A percentile compares a stretch with the other conserved stretches of the same genome.
These are phyloP conservation scores for Hymenotorrendiella dingleyae DNA, from an alignment of 2,329 filamentous ascomycete genomes.

Conservation along the genomic window DNA sequence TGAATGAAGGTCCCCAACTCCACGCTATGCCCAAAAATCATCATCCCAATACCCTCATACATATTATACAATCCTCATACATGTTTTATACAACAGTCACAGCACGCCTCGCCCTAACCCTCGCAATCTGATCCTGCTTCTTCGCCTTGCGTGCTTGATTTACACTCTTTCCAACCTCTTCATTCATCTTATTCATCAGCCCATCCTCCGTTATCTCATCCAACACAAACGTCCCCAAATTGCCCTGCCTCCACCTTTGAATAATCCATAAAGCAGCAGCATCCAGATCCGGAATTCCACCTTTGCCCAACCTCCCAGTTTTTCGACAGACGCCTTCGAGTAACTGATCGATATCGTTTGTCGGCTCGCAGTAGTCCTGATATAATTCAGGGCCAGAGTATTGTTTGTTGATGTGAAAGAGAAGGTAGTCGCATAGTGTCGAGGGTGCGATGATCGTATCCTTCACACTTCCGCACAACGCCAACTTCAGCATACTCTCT, in stretches of 20 bases:
- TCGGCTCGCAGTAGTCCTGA: slow-evolving; percentile 56
- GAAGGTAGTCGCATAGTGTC: slow-evolving; percentile 81
- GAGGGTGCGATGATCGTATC: slow-evolving; percentile 75
- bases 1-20: no score
- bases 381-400: slow-evolving; percentile 21
- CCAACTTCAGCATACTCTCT: slow-evolving; percentile 91
- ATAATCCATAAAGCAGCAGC: slow-evolving; percentile 75
- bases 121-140: slow-evolving; percentile 50
- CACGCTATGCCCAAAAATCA: no score
- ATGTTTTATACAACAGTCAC: background rate
- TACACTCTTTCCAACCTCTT: slow-evolving; percentile 51
- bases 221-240: slow-evolving; percentile 69
- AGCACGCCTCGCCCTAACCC: slow-evolving; percentile 22
- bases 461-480: slow-evolving; percentile 84
- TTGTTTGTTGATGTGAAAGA: slow-evolving; percentile 70
- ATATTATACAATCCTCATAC: no score
- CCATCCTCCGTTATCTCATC: slow-evolving; percentile 65
- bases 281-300: slow-evolving; percentile 64
- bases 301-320: slow-evolving; percentile 70
- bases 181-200: slow-evolving; percentile 45
- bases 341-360: slow-evolving; percentile 75
- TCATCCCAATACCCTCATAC: no score
- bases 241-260: slow-evolving; percentile 73
- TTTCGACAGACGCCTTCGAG: slow-evolving; percentile 64
- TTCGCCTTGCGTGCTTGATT: slow-evolving; percentile 63